Evolutionary conservation across 371 early-diverging fungal genomes (phyloP).

Genomic region (Lichtheimia ornata): DNA sequence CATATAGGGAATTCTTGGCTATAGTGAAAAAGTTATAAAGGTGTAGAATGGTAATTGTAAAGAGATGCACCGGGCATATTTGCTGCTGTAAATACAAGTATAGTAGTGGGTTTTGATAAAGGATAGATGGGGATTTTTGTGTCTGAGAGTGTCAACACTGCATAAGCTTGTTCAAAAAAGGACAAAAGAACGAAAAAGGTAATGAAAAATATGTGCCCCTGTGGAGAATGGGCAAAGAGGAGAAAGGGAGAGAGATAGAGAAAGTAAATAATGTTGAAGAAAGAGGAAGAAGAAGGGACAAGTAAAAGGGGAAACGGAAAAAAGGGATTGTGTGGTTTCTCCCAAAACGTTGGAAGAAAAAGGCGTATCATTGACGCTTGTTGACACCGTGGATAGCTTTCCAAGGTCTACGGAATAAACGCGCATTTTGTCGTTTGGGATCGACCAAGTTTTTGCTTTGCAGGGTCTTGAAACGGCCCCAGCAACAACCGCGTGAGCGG

Average conservation of each 20-base stretch:
- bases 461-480: conserved; percentile 48
- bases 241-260: conserved; percentile 1
- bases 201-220: conserved; percentile 20
- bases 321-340: conserved; percentile 4
- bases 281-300: too few relatives aligned
- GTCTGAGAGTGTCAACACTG: conserved; percentile 19
- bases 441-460: conserved; percentile 35
- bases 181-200: conserved; percentile 24
- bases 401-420: conserved; percentile 38
- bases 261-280: neutral
- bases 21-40: too few relatives aligned
- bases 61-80: conserved; percentile 20
- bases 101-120: neutral
- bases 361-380: conserved; percentile 1
- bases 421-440: conserved; percentile 25
- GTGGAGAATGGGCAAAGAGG: conserved; percentile 7
- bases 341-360: neutral
- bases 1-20: neutral
- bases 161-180: conserved; percentile 21
- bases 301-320: too few relatives aligned
- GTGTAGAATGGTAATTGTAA: too few relatives aligned
- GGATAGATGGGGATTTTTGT: neutral
- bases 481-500: conserved; percentile 49
- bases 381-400: conserved; percentile 24
- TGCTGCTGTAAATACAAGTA: conserved; percentile 1